Evolutionary conservation across 805 yeast species (phyloP).

Genomic region (Lipomyces japonicus): DNA sequence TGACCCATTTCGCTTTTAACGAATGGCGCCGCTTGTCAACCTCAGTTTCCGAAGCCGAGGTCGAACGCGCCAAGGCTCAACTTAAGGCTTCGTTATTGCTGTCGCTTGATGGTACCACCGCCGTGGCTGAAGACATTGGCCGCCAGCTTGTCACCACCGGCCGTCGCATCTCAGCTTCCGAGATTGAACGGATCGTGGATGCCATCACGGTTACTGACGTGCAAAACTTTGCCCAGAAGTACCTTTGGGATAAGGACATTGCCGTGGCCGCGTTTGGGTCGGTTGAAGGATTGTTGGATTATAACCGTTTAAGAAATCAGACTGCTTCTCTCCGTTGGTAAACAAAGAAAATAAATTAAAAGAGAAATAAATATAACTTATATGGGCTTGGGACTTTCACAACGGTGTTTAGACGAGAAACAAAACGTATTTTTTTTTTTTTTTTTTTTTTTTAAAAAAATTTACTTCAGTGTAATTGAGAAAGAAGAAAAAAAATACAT

Average conservation of each 20-base stretch:
- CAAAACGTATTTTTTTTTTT: no score
- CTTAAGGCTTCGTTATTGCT: constrained; percentile 85
- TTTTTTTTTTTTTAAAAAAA: no score
- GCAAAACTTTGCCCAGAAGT: constrained; percentile 80
- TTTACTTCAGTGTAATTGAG: no score
- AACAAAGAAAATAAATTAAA: neutral
- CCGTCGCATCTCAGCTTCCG: constrained; percentile 65
- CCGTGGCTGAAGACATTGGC: constrained; percentile 96
- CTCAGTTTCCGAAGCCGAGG: constrained; percentile 82
- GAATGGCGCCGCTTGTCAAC: constrained; percentile 86
- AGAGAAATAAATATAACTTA: no score
- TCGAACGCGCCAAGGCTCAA: constrained; percentile 91
- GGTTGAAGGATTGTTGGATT: constrained; percentile 64
- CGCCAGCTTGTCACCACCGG: constrained; percentile 97
- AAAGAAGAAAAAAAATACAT: no score
- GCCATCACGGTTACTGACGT: constrained; percentile 75
- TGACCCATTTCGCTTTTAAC: constrained; percentile 68
- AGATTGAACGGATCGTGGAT: constrained; percentile 71
- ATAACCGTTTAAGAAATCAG: constrained; percentile 54
- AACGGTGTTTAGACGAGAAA: no score
- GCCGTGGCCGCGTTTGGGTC: constrained; percentile 93
- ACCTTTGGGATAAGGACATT: constrained; percentile 70
- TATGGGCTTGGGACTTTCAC: no score
- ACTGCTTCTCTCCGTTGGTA: constrained; percentile 35
- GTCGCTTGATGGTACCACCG: constrained; percentile 90